phyloP scores from a whole-genome alignment of 2,329 filamentous ascomycete species.

The Colletotrichum graminicola region DNA sequence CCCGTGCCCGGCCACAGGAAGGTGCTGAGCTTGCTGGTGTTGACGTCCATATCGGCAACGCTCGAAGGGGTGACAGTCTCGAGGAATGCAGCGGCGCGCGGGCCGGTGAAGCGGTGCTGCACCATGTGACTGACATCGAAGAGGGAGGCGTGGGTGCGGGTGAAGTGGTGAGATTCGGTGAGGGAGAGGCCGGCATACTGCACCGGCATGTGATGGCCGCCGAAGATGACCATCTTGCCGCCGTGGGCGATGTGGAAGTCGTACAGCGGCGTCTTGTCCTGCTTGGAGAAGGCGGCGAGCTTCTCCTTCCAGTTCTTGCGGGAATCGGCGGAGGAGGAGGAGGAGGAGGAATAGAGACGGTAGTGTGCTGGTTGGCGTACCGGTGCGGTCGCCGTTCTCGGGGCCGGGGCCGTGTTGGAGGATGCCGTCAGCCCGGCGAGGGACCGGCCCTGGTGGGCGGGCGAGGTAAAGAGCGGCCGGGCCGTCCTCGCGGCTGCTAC shows the following conservation, averaged over 20 bases:
- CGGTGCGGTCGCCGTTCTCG: slow-evolving; percentile 15
- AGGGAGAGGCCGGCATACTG: slow-evolving; percentile 85
- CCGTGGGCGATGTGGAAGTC: slow-evolving; percentile 82
- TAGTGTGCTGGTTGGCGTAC: neutral
- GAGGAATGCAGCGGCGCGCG: slow-evolving; percentile 84
- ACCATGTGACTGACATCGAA: slow-evolving; percentile 99
- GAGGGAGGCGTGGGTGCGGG: slow-evolving; percentile 85
- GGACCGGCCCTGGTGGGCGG: slow-evolving; percentile 29
- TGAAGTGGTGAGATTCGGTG: slow-evolving; percentile 89
- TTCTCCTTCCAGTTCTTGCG: slow-evolving; percentile 41
- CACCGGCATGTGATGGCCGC: slow-evolving; percentile 91
- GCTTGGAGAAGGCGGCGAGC: slow-evolving; percentile 48
- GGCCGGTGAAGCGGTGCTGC: slow-evolving; percentile 86
- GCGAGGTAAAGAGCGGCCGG: slow-evolving; percentile 24
- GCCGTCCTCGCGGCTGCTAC: slow-evolving; percentile 33
- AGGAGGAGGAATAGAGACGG: slow-evolving; percentile 35
- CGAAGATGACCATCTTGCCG: slow-evolving; percentile 97
- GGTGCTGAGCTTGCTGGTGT: slow-evolving; percentile 85
- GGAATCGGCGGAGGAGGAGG: slow-evolving; percentile 14
- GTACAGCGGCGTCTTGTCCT: slow-evolving; percentile 79
- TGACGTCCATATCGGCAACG: slow-evolving; percentile 71
- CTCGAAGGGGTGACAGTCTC: slow-evolving; percentile 86
- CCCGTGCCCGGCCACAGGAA: slow-evolving; percentile 84
- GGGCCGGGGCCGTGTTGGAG: slow-evolving; percentile 25
- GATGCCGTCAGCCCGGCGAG: slow-evolving; percentile 22